Evolutionary conservation across 1,284 basidiomycete species (phyloP).

Genomic region (Leccinum huronense): DNA sequence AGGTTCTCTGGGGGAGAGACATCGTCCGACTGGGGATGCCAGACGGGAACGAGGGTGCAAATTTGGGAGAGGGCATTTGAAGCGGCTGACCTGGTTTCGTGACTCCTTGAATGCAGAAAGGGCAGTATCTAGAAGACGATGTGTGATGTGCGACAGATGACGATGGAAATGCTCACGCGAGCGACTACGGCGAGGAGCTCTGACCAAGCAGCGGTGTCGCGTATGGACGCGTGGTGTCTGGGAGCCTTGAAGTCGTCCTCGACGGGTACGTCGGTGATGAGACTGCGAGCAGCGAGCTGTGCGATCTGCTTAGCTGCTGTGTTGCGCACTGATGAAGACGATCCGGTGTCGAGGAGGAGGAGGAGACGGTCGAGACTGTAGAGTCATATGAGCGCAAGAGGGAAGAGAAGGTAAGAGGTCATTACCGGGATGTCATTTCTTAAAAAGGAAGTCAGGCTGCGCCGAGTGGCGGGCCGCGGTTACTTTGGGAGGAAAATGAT

Average conservation of each 20-base stretch:
- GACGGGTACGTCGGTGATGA: slow-evolving; percentile 77
- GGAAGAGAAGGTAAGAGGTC: slow-evolving; percentile 8
- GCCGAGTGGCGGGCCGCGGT: slow-evolving; percentile 43
- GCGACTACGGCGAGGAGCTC: slow-evolving; percentile 83
- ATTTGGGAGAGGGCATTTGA: slow-evolving; percentile 85
- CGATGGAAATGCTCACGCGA: slow-evolving; percentile 48
- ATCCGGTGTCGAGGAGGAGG: slow-evolving; percentile 87
- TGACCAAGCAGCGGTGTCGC: slow-evolving; percentile 71
- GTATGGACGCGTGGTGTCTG: slow-evolving; percentile 55
- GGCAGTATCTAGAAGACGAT: slow-evolving; percentile 67
- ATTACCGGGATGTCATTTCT: slow-evolving; percentile 68
- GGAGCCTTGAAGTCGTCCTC: slow-evolving; percentile 74
- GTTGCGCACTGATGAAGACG: slow-evolving; percentile 78
- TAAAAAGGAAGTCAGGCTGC: slow-evolving; percentile 38
- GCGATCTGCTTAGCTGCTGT: slow-evolving; percentile 93
- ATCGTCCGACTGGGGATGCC: slow-evolving; percentile 55
- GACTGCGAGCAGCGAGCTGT: slow-evolving; percentile 80
- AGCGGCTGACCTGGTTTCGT: slow-evolving; percentile 84
- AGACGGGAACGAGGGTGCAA: slow-evolving; percentile 79
- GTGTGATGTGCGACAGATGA: neutral
- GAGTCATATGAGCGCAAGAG: slow-evolving; percentile 11
- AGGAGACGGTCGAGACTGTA: slow-evolving; percentile 88
- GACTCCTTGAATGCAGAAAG: slow-evolving; percentile 83
- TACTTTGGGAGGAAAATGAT: slow-evolving; percentile 41
- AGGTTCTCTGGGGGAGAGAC: slow-evolving; percentile 26